phyloP scores from a whole-genome alignment of 495 filamentous ascomycete species.

The Opeltia flavorubescens region DNA sequence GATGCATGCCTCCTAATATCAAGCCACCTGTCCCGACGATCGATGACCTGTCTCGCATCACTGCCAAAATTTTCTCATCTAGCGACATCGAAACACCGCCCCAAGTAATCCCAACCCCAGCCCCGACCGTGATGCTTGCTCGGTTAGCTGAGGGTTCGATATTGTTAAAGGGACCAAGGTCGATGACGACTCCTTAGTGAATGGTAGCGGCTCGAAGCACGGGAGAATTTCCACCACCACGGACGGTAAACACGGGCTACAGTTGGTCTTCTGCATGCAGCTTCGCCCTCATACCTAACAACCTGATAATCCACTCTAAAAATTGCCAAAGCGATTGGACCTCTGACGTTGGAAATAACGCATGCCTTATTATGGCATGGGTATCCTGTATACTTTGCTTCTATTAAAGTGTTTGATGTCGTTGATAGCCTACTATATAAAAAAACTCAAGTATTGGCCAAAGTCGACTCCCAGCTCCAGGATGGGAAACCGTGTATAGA shows the following conservation, averaged over 20 bases:
- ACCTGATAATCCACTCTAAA: too few species aligned
- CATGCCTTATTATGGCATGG: too few species aligned
- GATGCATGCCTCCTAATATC: constrained; percentile 18
- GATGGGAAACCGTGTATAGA: too few species aligned
- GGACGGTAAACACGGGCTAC: constrained; percentile 15
- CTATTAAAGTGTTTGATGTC: too few species aligned
- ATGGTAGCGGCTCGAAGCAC: constrained; percentile 18
- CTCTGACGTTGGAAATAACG: too few species aligned
- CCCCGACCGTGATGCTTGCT: constrained; percentile 19
- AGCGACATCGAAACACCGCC: constrained; percentile 25
- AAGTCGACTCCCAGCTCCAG: too few species aligned
- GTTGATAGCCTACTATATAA: too few species aligned
- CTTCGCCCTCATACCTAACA: too few species aligned
- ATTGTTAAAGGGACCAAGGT: constrained; percentile 15
- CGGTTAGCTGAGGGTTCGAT: constrained; percentile 13
- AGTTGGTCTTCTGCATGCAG: too few species aligned
- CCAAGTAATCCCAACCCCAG: constrained; percentile 28
- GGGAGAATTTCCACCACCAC: constrained; percentile 12
- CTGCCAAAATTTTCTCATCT: constrained; percentile 21
- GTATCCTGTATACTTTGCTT: too few species aligned
- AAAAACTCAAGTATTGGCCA: too few species aligned
- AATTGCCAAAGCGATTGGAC: too few species aligned
- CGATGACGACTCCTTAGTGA: constrained; percentile 19
- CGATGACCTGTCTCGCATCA: constrained; percentile 21
- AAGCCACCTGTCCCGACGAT: constrained; percentile 25